Conservation (phyloP, 2,329 filamentous ascomycete genomes). For the Furcasterigmium furcatum region DNA sequence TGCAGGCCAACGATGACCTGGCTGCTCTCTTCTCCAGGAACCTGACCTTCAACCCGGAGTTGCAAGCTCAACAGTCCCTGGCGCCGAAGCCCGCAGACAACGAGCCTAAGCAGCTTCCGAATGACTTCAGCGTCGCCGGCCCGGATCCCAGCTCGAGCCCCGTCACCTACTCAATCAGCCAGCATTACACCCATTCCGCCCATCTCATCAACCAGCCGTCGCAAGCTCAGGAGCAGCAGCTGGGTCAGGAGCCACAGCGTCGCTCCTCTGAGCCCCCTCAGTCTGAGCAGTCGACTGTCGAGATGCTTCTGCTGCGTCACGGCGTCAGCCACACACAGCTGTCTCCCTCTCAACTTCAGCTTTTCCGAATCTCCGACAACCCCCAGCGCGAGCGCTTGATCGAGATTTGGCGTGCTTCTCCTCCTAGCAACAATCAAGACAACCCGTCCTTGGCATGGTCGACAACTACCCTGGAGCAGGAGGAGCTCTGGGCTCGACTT, state of each 20-base stretch:
- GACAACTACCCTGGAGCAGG: slow-evolving; percentile 51
- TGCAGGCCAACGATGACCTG: slow-evolving; percentile 77
- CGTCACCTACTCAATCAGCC: slow-evolving; percentile 71
- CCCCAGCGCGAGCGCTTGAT: slow-evolving; percentile 72
- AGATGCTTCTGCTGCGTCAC: slow-evolving; percentile 59
- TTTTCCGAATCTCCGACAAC: slow-evolving; percentile 73
- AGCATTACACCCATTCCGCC: slow-evolving; percentile 81
- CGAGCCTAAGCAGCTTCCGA: slow-evolving; percentile 17
- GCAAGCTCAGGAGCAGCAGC: slow-evolving; percentile 21
- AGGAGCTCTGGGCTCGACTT: slow-evolving; percentile 55
- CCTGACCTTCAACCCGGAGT: slow-evolving; percentile 58
- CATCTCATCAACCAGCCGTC: slow-evolving; percentile 51
- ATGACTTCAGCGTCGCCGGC: slow-evolving; percentile 18
- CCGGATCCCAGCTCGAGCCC: slow-evolving; percentile 29
- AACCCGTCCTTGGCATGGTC: slow-evolving; percentile 52
- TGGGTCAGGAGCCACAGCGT: slow-evolving; percentile 32
- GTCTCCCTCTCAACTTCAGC: slow-evolving; percentile 70
- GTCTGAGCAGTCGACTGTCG: slow-evolving; percentile 45
- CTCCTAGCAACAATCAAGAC: slow-evolving; percentile 56
- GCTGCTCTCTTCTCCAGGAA: slow-evolving; percentile 75
- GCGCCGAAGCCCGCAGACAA: slow-evolving; percentile 1
- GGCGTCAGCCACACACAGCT: slow-evolving; percentile 68
- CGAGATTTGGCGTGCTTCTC: slow-evolving; percentile 82
- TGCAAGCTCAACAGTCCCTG: slow-evolving; percentile 14
- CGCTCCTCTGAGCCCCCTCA: slow-evolving; percentile 49